Evolutionary conservation across 108 stramenopile genomes (phyloP).

Genomic region (Cyclostephanos tholiformis): DNA sequence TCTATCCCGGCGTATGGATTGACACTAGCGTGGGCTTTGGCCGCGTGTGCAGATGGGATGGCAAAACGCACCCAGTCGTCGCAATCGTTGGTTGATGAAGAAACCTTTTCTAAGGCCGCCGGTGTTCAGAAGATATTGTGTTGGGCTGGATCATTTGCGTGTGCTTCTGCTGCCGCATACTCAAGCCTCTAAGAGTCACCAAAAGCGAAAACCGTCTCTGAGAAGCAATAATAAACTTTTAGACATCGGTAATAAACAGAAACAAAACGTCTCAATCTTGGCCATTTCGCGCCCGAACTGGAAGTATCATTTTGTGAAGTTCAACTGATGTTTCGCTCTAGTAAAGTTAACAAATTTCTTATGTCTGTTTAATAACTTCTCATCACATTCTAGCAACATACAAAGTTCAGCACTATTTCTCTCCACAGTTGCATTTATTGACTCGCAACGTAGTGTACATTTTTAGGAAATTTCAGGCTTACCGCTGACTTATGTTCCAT

Average conservation of each 20-base stretch:
- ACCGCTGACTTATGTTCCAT: slow-evolving; percentile 1
- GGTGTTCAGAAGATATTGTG: slow-evolving; percentile 45
- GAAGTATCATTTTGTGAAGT: no score
- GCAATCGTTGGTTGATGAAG: slow-evolving; percentile 18
- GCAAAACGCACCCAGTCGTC: slow-evolving; percentile 12
- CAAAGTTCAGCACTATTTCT: neutral
- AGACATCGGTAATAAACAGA: no score
- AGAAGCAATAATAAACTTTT: no score
- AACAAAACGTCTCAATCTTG: no score
- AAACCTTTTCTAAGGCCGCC: slow-evolving; percentile 33
- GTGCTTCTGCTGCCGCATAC: slow-evolving; percentile 41
- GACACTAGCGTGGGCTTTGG: slow-evolving; percentile 74
- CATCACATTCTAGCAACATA: neutral
- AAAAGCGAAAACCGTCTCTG: no score
- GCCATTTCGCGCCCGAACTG: no score
- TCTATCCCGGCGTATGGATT: slow-evolving; percentile 63
- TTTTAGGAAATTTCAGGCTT: neutral
- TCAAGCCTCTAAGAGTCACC: slow-evolving; percentile 3
- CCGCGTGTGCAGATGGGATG: slow-evolving; percentile 69
- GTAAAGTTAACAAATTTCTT: no score
- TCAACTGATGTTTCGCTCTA: no score
- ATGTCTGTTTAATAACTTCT: neutral
- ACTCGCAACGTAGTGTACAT: neutral
- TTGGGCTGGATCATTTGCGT: slow-evolving; percentile 47
- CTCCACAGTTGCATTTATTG: no score